Evolutionary conservation across 345 rosid species (phyloP), one percentile per base, ranked within the genome.

Genomic region (Citrus medica): DNA sequence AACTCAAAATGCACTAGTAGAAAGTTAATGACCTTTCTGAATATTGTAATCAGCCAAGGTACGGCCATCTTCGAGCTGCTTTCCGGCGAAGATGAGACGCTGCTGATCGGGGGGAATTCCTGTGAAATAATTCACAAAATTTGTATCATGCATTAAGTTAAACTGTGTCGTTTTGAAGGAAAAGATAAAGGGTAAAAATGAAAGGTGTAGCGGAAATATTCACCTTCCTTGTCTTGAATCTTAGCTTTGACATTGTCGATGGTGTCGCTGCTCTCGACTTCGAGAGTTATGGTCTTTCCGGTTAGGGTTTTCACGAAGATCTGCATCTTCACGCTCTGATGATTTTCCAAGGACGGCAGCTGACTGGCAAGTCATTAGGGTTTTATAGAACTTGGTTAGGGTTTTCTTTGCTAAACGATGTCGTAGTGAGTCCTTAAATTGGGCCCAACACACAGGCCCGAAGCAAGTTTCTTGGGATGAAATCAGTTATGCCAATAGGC

Each of bases 31-130:
- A 89, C 98, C 98, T 85, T 93, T 93, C 84, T 93, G 98, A 67
- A 93, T 93, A 75, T 92, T 93, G 89, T 93, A 93, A 64, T 93
- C 97, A 33, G 98, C 98, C 60, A 93, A 87, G 65, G 98, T 93
- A 51, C 98, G 90, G 63, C 98, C 98, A 83, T 93, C 98, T 67
- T 93, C 98, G 56, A 93, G 98, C 87, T 93, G 98, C 83, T 93
- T 93, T 2, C 97, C 98, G 28, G 98, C 98, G 76, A 93, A 93
- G 81, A 93, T 93, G 76, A 93, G 83, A 28, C 98, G 79, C 85
- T 93, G 98, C 86, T 93, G 98, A 38, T 93, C 98, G 83, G 98
- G 98, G 27, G 98, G 98, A 48, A 93, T 93, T 25, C 97, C 97
- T 92, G 46, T 30, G 64, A 69, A 30, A 80, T 46, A 46, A 12